Conservation (phyloP, 106 monocot species). For the Phalaenopsis equestris region DNA sequence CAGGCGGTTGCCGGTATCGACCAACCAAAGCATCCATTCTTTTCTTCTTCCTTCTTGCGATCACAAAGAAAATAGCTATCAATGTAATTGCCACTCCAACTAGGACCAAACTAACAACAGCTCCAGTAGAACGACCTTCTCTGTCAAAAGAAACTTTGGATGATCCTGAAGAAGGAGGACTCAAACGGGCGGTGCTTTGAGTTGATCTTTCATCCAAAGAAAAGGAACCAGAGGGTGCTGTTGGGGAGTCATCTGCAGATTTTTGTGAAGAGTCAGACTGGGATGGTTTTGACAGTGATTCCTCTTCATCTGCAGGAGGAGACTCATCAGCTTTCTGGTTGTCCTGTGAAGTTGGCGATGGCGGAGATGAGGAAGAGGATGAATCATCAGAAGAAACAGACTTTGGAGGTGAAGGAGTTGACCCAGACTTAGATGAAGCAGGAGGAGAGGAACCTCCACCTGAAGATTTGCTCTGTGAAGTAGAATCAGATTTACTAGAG, state of each 20-base stretch:
- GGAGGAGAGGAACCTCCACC: slow-evolving; percentile 3
- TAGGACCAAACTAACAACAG: slow-evolving; percentile 24
- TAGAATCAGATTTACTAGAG: background rate
- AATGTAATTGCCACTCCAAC: slow-evolving; percentile 25
- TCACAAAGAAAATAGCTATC: slow-evolving; percentile 17
- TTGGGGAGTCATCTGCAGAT: background rate
- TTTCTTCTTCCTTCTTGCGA: slow-evolving; percentile 25
- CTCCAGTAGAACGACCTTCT: slow-evolving; percentile 7
- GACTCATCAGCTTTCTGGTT: background rate
- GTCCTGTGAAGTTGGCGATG: background rate
- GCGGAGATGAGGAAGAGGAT: background rate
- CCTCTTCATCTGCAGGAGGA: background rate
- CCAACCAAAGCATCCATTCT: slow-evolving; percentile 14
- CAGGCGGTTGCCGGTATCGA: slow-evolving; percentile 24
- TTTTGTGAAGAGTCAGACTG: background rate
- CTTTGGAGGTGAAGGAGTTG: background rate
- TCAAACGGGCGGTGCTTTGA: slow-evolving; percentile 1
- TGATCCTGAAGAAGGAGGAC: background rate
- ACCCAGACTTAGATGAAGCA: background rate
- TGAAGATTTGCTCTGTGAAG: slow-evolving; percentile 6
- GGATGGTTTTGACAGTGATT: slow-evolving; percentile 1
- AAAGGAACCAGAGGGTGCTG: background rate
- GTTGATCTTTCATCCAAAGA: background rate
- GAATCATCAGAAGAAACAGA: slow-evolving; percentile 5
- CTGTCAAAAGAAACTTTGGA: slow-evolving; percentile 10